Base-by-base conservation (phyloP, 768 basidiomycete species). In the Clavaria fumosa region DNA sequence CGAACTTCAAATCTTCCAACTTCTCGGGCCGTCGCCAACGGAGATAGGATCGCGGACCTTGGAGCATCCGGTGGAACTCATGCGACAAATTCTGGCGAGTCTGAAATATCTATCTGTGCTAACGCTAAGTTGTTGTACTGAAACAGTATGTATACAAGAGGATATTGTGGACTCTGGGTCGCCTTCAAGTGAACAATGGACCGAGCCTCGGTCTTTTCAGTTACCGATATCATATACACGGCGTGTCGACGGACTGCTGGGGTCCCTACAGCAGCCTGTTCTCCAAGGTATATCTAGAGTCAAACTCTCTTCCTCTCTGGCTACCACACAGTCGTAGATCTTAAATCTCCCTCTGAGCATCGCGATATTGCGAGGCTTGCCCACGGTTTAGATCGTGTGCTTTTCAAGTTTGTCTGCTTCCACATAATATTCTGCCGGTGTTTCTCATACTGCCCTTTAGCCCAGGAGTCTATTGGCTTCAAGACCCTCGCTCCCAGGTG, bases 401-500 rank as follows among this genome's bases (percentile, higher is more conserved):
- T 88, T 24, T 83, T 83, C 65, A 84, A 77, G 80, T 83, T 50
- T 34, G 72, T 63, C 4, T 5, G 31, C 21, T 20, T 23, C 15
- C 7, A 14, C 7, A 26, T 7, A 9, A 32, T 27, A 7, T n/a
- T 18, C 14, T n/a, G 12, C 39, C 11, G 31, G 37, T 40, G 23
- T 42, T 40, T 21, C 40, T 28, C 42, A 23, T 10, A 15, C 24
- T 43, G 33, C 41, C 17, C 42, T n/a, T 5, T n/a, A 95, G 90
- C 46, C 84, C 82, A 4, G 84, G 85, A 7, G 78, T 91, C 1
- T 84, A 89, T 47, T 85, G 85, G 78, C 58, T 95, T 2, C 74
- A 75, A 48, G 89, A 97, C 50, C 83, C 86, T 1, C 67, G 82
- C 12, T 82, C 88, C 0, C 67, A 73, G 4, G 78, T 86, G 10